Evolutionary conservation across 2,329 filamentous ascomycete genomes (phyloP), one percentile per base, ranked within the genome.

Genomic region (Arthrinium phaeospermum): DNA sequence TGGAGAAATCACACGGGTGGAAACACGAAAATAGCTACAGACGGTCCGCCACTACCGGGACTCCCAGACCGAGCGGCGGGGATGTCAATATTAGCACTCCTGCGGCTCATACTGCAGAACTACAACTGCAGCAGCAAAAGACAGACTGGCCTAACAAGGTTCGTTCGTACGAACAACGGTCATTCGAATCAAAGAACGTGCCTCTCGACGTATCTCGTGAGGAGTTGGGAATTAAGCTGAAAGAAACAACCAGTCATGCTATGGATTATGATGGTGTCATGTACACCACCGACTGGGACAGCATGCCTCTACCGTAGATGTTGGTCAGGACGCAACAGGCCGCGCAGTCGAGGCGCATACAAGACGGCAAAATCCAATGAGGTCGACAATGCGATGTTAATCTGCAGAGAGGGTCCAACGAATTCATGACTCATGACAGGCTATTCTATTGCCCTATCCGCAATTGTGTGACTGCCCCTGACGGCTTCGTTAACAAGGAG

Each of bases 1-100:
- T 98, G 95, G 96, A 98, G 86, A 98, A 98, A 83, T 93, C 94
- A 0, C 95, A 98, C 79, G 92, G 92, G 72, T 98, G 94, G 93
- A 87, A 41, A 41, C 37, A 41, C 7, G 37, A 41, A 41, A 41
- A 7, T 7, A 41, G 37, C 37, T 41, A 41, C 37, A 41, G 6
- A 37, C 37, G 6, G 37, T 7, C 37, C 37, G 37, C 37, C 37
- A 37, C 37, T 4, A 37, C 37, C 37, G 6, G 37, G 37, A 4
- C 37, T 37, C 3, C 5, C 2, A 37, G 37, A 37, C 6, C 37
- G 37, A 37, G 37, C 37, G 37, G 37, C 37, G 37, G 37, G 8
- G 37, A 37, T 37, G 37, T 3, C 37, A 4, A 37, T 37, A 37
- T 37, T 37, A 37, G 34, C 34, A 75, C 70, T 73, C 79, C 72